phyloP scores from a whole-genome alignment of 345 rosid species.

The Bruguiera gymnorhiza region DNA sequence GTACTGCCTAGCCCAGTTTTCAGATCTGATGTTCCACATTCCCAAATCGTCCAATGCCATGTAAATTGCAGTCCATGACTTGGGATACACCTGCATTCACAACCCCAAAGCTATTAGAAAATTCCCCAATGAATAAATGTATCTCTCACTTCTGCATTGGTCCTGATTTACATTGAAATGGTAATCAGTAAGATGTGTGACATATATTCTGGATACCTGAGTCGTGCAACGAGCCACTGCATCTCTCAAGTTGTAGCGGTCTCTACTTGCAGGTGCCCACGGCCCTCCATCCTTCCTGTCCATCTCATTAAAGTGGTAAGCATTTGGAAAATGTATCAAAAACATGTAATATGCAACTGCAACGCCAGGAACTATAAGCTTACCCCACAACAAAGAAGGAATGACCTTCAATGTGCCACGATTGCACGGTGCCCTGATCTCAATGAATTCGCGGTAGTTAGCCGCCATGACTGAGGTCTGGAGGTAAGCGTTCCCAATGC shows the following conservation, averaged over 20 bases:
- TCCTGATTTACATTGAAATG: neutral
- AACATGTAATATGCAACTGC: neutral
- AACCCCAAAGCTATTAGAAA: neutral
- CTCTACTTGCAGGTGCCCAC: slow-evolving; percentile 60
- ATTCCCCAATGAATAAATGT: neutral
- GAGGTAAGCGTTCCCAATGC: slow-evolving; percentile 56
- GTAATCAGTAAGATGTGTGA: neutral
- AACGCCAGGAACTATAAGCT: slow-evolving; percentile 4
- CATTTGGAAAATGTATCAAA: slow-evolving; percentile 1
- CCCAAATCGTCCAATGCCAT: slow-evolving; percentile 69
- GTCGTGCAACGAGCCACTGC: slow-evolving; percentile 61
- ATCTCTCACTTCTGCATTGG: neutral
- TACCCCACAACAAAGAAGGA: slow-evolving; percentile 89
- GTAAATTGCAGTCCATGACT: slow-evolving; percentile 66
- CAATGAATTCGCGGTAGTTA: slow-evolving; percentile 59
- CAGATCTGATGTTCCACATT: slow-evolving; percentile 73
- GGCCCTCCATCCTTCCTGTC: slow-evolving; percentile 71
- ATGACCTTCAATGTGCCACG: slow-evolving; percentile 91
- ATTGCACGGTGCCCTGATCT: slow-evolving; percentile 68
- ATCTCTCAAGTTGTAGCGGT: slow-evolving; percentile 54
- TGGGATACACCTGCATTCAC: slow-evolving; percentile 53
- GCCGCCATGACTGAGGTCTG: slow-evolving; percentile 85
- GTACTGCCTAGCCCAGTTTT: slow-evolving; percentile 63
- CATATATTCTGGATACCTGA: slow-evolving; percentile 36
- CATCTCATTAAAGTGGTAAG: neutral